A percentile compares a stretch with the other conserved stretches of the same genome.
These are phyloP conservation scores for Aspergillus carbonarius DNA, from an alignment of 2,329 filamentous ascomycete species.

Conservation along the genomic window DNA sequence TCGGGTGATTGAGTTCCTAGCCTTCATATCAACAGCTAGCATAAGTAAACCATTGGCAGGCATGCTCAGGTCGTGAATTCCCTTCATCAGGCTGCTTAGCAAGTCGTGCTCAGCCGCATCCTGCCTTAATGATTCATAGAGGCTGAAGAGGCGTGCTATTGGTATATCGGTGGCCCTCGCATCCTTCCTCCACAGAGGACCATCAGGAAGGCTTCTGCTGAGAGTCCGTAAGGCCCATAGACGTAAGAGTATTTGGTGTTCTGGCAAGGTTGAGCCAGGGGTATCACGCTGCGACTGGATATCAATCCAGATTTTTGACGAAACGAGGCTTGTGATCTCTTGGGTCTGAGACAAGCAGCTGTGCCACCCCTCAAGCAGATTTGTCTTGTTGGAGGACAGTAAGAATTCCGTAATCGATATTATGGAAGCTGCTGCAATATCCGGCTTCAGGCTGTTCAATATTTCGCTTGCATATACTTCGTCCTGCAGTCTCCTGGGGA, in stretches of 20 bases:
- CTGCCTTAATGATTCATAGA: slow-evolving; percentile 26
- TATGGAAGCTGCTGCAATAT: slow-evolving; percentile 29
- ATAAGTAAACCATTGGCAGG: slow-evolving; percentile 32
- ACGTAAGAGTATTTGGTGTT: slow-evolving; percentile 33
- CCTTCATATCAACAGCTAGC: slow-evolving; percentile 28
- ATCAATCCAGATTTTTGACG: slow-evolving; percentile 28
- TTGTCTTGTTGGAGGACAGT: slow-evolving; percentile 19
- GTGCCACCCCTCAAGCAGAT: slow-evolving; percentile 33
- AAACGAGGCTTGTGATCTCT: slow-evolving; percentile 22
- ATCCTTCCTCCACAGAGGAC: slow-evolving; percentile 21
- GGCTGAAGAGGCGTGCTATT: slow-evolving; percentile 25
- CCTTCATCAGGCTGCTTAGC: slow-evolving; percentile 27
- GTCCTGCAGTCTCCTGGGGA: slow-evolving; percentile 8
- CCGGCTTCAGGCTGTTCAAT: slow-evolving; percentile 24
- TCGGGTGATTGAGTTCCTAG: slow-evolving; percentile 23
- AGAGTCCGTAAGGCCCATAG: slow-evolving; percentile 35
- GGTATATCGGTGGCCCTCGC: slow-evolving; percentile 21
- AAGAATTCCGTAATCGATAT: slow-evolving; percentile 35
- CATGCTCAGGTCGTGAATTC: slow-evolving; percentile 30
- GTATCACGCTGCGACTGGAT: slow-evolving; percentile 4
- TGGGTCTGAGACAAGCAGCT: slow-evolving; percentile 24
- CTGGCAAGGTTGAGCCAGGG: slow-evolving; percentile 7
- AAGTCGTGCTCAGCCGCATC: slow-evolving; percentile 21
- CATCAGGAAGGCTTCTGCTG: slow-evolving; percentile 20
- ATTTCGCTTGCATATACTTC: slow-evolving; percentile 19